phyloP scores from a whole-genome alignment of 2,329 filamentous ascomycete genomes.

The Lanzia echinophila region DNA sequence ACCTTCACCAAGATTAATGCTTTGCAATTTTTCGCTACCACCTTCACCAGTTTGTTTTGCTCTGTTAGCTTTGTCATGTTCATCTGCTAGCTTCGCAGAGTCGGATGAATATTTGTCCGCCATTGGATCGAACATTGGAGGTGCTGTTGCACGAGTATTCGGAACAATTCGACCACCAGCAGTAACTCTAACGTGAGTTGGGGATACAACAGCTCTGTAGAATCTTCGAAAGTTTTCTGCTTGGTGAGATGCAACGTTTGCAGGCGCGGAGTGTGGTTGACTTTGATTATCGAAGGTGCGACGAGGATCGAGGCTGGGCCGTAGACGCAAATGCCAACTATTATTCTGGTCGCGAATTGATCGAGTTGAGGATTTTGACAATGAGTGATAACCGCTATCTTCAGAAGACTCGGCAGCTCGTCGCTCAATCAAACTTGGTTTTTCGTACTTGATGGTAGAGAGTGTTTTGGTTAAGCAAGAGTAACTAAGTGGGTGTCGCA shows the following conservation, averaged over 20 bases:
- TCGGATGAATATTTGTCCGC: slow-evolving; percentile 23
- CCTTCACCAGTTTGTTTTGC: neutral
- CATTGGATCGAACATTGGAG: slow-evolving; percentile 25
- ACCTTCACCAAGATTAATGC: neutral
- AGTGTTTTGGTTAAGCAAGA: slow-evolving; percentile 12
- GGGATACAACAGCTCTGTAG: slow-evolving; percentile 61
- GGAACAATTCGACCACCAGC: slow-evolving; percentile 62
- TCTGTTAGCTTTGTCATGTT: neutral
- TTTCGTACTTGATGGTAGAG: neutral
- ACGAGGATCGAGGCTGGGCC: slow-evolving; percentile 21
- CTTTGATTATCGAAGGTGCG: slow-evolving; percentile 27
- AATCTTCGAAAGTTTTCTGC: slow-evolving; percentile 62
- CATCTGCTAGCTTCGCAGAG: slow-evolving; percentile 5
- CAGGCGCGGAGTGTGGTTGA: slow-evolving; percentile 46
- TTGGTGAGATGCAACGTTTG: slow-evolving; percentile 47
- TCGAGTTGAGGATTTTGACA: slow-evolving; percentile 2
- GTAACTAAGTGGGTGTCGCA: slow-evolving; percentile 18
- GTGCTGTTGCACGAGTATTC: slow-evolving; percentile 44
- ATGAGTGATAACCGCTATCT: slow-evolving; percentile 13
- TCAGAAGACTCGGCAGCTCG: slow-evolving; percentile 12
- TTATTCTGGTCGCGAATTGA: slow-evolving; percentile 11
- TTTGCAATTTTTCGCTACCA: slow-evolving; percentile 1
- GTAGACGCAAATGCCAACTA: slow-evolving; percentile 28
- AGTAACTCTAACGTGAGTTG: slow-evolving; percentile 60
- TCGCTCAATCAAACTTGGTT: neutral